Conservation (phyloP, 768 basidiomycete genomes). For the Paxillus ammoniavirescens region DNA sequence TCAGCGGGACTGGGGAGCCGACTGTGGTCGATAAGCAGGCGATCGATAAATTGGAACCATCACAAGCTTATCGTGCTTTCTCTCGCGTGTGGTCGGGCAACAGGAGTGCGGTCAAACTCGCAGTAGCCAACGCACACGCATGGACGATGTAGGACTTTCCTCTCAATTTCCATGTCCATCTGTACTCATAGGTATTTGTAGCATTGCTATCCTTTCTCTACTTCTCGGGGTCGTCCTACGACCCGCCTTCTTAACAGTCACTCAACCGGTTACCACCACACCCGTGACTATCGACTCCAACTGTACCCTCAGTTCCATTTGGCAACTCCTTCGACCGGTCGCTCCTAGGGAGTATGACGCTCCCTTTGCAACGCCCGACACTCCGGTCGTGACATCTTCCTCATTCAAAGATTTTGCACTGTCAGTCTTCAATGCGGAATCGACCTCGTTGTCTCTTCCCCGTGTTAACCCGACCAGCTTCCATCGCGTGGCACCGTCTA, state of each 20-base stretch:
- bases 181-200: constrained; percentile 28
- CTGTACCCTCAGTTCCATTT: constrained; percentile 32
- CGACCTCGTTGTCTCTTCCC: constrained; percentile 31
- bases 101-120: constrained; percentile 32
- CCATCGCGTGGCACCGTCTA: constrained; percentile 16
- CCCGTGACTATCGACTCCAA: constrained; percentile 18
- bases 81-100: constrained; percentile 41
- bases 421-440: constrained; percentile 49
- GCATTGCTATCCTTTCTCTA: constrained; percentile 67
- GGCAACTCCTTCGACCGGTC: constrained; percentile 42
- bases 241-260: constrained; percentile 20
- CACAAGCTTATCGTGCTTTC: constrained; percentile 44
- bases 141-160: constrained; percentile 58
- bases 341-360: constrained; percentile 38
- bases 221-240: constrained; percentile 53
- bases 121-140: constrained; percentile 52
- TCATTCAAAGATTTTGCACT: constrained; percentile 50
- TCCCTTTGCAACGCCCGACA: constrained; percentile 28
- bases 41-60: constrained; percentile 41
- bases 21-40: constrained; percentile 48
- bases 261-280: constrained; percentile 20
- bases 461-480: constrained; percentile 25
- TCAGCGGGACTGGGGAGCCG: constrained; percentile 34
- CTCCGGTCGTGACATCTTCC: constrained; percentile 33
- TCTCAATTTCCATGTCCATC: constrained; percentile 9